Evolutionary conservation across 768 basidiomycete genomes (phyloP).

Genomic region (Flagelloscypha sp.): DNA sequence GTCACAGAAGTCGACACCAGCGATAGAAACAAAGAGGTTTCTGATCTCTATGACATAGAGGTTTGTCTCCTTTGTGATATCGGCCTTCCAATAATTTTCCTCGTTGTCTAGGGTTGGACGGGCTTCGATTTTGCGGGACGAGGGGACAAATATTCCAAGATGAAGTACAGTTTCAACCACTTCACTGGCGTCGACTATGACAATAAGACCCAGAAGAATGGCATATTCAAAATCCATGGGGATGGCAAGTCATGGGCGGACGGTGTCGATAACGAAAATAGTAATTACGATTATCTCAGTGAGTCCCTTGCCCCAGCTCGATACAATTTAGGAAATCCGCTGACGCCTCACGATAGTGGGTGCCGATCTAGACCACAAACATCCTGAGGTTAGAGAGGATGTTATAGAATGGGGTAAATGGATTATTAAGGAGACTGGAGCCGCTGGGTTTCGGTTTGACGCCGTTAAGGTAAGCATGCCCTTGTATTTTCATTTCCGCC

Average conservation of each 20-base stretch:
- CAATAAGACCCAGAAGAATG: constrained; percentile 37
- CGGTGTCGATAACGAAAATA: constrained; percentile 52
- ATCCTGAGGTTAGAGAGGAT: constrained; percentile 53
- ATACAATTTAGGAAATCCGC: not conserved
- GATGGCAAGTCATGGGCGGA: constrained; percentile 51
- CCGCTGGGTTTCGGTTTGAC: constrained; percentile 27
- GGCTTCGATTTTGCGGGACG: constrained; percentile 57
- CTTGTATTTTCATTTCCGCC: not conserved
- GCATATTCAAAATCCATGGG: constrained; percentile 49
- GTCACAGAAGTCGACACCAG: constrained; percentile 47
- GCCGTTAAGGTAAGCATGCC: constrained; percentile 24
- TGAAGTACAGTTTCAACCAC: constrained; percentile 52
- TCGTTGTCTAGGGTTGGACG: constrained; percentile 45
- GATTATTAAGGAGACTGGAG: constrained; percentile 28
- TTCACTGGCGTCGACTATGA: constrained; percentile 65
- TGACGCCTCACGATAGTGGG: constrained; percentile 9
- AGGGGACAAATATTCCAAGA: constrained; percentile 45
- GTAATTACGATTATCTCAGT: constrained; percentile 57
- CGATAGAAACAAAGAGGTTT: constrained; percentile 25
- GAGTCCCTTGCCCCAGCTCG: constrained; percentile 7
- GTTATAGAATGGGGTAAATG: constrained; percentile 52
- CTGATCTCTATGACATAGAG: constrained; percentile 15
- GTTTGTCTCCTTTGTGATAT: not conserved
- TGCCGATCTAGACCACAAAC: constrained; percentile 47
- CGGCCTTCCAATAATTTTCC: constrained; percentile 1